Percentiles rank a stretch among this genome's conserved stretches.
Conservation (phyloP, 257 asterid genomes). For the Solanum chilense region DNA sequence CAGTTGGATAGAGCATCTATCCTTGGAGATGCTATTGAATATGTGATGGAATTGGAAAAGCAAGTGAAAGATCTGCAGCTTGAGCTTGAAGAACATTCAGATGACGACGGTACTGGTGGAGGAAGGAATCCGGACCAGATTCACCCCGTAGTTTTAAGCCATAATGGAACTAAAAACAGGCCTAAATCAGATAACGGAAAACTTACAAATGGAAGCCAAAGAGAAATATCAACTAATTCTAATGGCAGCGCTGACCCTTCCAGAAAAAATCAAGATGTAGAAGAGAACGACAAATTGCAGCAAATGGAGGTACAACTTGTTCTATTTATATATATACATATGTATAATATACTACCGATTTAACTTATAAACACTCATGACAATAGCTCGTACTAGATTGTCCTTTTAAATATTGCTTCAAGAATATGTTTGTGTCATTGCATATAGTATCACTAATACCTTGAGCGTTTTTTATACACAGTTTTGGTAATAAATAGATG, state of each 20-base stretch:
- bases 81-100: slow-evolving; percentile 68
- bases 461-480: no score
- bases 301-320: slow-evolving; percentile 73
- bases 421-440: background rate
- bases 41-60: slow-evolving; percentile 63
- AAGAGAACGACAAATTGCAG: slow-evolving; percentile 45
- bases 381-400: background rate
- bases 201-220: slow-evolving; percentile 15
- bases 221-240: slow-evolving; percentile 11
- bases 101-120: slow-evolving; percentile 27
- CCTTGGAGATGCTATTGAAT: slow-evolving; percentile 82
- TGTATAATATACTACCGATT: background rate
- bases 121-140: slow-evolving; percentile 5
- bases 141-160: slow-evolving; percentile 12
- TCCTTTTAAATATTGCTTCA: background rate
- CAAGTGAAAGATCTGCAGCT: slow-evolving; percentile 50
- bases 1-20: slow-evolving; percentile 88
- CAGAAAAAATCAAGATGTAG: slow-evolving; percentile 19
- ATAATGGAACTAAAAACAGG: slow-evolving; percentile 15
- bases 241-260: slow-evolving; percentile 8
- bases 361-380: background rate
- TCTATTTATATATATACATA: background rate
- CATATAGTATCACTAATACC: background rate
- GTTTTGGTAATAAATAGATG: background rate
- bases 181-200: slow-evolving; percentile 21